Conservation (phyloP, 2,329 filamentous ascomycete species). For the Chrysoporthe austroafricana region DNA sequence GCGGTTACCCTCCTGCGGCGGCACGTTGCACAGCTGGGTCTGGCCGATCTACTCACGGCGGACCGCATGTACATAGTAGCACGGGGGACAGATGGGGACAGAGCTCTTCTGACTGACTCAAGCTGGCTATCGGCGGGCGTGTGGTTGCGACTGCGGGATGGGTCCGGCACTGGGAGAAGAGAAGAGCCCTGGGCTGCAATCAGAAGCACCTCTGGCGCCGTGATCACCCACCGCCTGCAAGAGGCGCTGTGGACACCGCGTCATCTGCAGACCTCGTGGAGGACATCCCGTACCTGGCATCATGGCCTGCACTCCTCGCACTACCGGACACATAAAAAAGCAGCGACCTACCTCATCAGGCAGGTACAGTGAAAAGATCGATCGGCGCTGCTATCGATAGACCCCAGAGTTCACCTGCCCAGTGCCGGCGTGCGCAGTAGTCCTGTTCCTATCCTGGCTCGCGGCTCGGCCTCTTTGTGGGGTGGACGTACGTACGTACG, state of each 20-base stretch:
- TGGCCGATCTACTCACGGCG: too few relatives aligned
- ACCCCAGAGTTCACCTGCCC: background rate
- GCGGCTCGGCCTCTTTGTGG: slow-evolving; percentile 2
- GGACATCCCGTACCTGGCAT: background rate
- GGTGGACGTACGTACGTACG: background rate
- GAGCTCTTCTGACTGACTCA: too few relatives aligned
- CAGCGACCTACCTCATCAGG: slow-evolving; percentile 14
- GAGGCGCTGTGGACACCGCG: too few relatives aligned
- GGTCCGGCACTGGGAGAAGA: too few relatives aligned
- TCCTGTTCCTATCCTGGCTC: background rate
- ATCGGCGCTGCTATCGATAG: slow-evolving; percentile 4
- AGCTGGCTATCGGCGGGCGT: too few relatives aligned
- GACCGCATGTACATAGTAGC: too few relatives aligned
- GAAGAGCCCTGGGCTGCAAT: too few relatives aligned
- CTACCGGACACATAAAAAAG: background rate
- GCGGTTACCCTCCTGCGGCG: background rate
- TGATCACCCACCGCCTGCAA: too few relatives aligned
- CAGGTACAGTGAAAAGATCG: slow-evolving; percentile 9
- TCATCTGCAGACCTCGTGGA: background rate
- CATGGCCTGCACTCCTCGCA: background rate
- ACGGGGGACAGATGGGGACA: too few relatives aligned
- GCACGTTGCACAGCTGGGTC: background rate
- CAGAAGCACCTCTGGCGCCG: too few relatives aligned
- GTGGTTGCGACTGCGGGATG: too few relatives aligned
- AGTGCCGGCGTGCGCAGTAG: background rate